phyloP scores from a whole-genome alignment of 129 eudicot species.

The Apium graveolens region DNA sequence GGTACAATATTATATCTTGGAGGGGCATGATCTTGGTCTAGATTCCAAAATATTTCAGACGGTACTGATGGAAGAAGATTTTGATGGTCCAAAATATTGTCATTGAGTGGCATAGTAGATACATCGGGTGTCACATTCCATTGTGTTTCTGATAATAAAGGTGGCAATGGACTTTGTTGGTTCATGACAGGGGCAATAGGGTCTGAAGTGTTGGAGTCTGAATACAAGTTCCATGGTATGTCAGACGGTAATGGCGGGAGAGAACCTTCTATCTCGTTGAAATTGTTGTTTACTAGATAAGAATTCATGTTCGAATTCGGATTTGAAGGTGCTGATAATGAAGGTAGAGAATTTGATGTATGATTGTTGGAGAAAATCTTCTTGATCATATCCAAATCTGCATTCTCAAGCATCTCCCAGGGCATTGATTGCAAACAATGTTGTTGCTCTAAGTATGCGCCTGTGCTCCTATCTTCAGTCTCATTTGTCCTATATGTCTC shows the following conservation, averaged over 20 bases:
- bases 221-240: neutral
- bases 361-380: neutral
- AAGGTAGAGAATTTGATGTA: neutral
- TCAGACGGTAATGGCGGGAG: neutral
- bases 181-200: neutral
- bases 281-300: neutral
- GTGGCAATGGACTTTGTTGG: neutral
- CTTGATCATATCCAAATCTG: neutral
- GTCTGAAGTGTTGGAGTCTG: neutral
- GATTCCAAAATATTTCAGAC: neutral
- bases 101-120: neutral
- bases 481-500: neutral
- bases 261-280: neutral
- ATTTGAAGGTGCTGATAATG: neutral
- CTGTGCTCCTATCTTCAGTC: neutral
- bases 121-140: neutral
- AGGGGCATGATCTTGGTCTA: neutral
- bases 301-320: neutral
- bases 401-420: neutral
- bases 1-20: neutral
- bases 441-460: neutral
- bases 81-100: constrained; percentile 3
- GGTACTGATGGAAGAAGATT: neutral
- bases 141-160: neutral
- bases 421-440: neutral